A percentile compares a stretch with the other conserved stretches of the same genome.
These are phyloP conservation scores for Cyclocybe aegerita DNA, from an alignment of 768 basidiomycete genomes.

Conservation along the genomic window DNA sequence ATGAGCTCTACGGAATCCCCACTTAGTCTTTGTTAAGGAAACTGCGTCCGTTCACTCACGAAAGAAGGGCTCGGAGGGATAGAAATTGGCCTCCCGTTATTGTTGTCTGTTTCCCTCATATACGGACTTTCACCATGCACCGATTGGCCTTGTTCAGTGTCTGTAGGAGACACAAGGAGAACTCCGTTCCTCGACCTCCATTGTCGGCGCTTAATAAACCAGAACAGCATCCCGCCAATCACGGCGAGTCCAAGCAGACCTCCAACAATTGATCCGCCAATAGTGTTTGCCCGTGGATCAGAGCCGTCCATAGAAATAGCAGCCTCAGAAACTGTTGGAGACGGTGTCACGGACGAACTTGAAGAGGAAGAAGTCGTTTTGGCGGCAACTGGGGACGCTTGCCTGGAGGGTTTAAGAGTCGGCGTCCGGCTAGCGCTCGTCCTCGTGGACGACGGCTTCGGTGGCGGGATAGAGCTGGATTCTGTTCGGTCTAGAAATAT, in stretches of 20 bases:
- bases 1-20: too few relatives aligned
- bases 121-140: constrained; percentile 15
- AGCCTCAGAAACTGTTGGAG: background rate
- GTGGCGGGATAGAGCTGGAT: constrained; percentile 35
- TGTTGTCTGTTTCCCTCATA: constrained; percentile 9
- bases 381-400: too few relatives aligned
- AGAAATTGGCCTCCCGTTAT: too few relatives aligned
- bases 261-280: constrained; percentile 49
- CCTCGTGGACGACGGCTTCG: constrained; percentile 11
- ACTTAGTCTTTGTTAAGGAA: too few relatives aligned
- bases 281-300: constrained; percentile 25
- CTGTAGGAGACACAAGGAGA: constrained; percentile 14
- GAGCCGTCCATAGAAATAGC: background rate
- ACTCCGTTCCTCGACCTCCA: constrained; percentile 15
- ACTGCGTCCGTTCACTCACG: constrained; percentile 2
- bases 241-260: constrained; percentile 35
- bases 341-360: constrained; percentile 12
- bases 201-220: constrained; percentile 20
- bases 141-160: constrained; percentile 13
- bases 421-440: too few relatives aligned
- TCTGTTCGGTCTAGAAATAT: constrained; percentile 37
- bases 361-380: too few relatives aligned
- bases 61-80: constrained; percentile 6
- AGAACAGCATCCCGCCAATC: constrained; percentile 28
- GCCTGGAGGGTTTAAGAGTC: too few relatives aligned